Percentiles rank a stretch among this genome's conserved stretches.
Evolutionary conservation across 1,284 basidiomycete species (phyloP).

Genomic region (Grifola frondosa): DNA sequence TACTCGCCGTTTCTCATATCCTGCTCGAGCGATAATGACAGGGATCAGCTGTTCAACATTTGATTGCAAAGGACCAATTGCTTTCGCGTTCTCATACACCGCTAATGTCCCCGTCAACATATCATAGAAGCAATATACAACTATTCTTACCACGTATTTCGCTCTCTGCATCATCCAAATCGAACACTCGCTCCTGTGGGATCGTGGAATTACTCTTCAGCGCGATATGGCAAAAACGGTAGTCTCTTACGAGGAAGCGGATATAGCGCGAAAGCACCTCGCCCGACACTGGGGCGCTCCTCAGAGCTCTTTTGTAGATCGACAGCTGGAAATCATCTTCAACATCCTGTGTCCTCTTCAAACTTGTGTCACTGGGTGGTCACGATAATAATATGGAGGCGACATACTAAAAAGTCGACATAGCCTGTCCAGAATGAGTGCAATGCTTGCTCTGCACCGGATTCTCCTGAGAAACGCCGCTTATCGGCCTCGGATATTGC

Average conservation of each 20-base stretch:
- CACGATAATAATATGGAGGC: too few species aligned
- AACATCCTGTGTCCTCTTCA: constrained; percentile 48
- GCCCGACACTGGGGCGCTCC: constrained; percentile 68
- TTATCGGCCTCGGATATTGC: constrained; percentile 72
- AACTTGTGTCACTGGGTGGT: constrained; percentile 5
- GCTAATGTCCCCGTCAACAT: constrained; percentile 36
- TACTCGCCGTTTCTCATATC: constrained; percentile 58
- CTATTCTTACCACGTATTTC: constrained; percentile 18
- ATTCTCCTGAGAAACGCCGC: constrained; percentile 49
- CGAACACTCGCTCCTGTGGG: constrained; percentile 33
- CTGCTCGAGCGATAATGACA: constrained; percentile 63
- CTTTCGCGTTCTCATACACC: constrained; percentile 56
- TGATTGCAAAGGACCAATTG: constrained; percentile 50
- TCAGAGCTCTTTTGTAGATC: constrained; percentile 53
- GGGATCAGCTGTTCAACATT: constrained; percentile 70
- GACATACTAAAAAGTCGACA: constrained; percentile 50
- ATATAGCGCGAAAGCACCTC: constrained; percentile 76
- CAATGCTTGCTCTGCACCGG: constrained; percentile 55
- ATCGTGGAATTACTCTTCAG: neutral
- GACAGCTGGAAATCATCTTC: constrained; percentile 41
- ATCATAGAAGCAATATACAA: neutral
- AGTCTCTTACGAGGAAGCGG: constrained; percentile 58
- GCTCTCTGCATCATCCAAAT: constrained; percentile 26
- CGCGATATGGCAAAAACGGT: neutral
- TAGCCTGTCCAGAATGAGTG: constrained; percentile 67